phyloP scores from a whole-genome alignment of 352 stramenopile genomes.

The Sclerospora graminicola region DNA sequence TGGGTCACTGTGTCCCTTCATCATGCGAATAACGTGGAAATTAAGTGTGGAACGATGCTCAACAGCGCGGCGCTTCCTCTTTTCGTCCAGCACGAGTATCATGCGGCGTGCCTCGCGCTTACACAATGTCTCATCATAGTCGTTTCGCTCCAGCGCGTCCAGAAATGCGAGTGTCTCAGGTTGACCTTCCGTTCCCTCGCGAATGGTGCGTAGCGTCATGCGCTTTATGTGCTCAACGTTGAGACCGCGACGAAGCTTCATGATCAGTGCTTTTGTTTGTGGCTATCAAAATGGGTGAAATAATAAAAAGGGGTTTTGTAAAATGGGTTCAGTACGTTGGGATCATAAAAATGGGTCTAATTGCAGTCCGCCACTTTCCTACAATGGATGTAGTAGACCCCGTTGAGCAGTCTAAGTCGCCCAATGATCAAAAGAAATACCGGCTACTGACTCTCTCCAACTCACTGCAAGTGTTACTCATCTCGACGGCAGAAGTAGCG shows the following conservation, averaged over 20 bases:
- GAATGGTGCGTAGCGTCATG: constrained; percentile 82
- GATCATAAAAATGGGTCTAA: not conserved
- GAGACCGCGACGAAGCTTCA: constrained; percentile 75
- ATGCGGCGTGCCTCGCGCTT: constrained; percentile 75
- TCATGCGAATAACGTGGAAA: constrained; percentile 84
- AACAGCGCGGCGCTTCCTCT: constrained; percentile 46
- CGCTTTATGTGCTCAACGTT: constrained; percentile 85
- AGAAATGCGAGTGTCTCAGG: constrained; percentile 80
- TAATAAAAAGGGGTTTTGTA: too few species aligned
- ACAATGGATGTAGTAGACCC: constrained; percentile 15
- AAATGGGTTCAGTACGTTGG: too few species aligned
- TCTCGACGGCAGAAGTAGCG: constrained; percentile 42
- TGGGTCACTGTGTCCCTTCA: constrained; percentile 51
- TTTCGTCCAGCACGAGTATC: constrained; percentile 63
- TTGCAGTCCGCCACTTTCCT: not conserved
- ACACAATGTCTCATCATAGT: constrained; percentile 79
- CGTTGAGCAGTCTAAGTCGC: constrained; percentile 59
- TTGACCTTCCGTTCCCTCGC: constrained; percentile 68
- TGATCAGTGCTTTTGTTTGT: constrained; percentile 25
- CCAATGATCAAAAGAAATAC: constrained; percentile 81
- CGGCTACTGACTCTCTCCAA: constrained; percentile 72
- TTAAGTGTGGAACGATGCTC: constrained; percentile 81
- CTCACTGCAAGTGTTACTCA: constrained; percentile 62
- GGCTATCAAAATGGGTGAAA: too few species aligned
- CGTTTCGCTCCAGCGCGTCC: constrained; percentile 63